A percentile compares a stretch with the other conserved stretches of the same genome.
Conservation (phyloP, 805 yeast genomes). For the Schizosaccharomyces cryophilus region DNA sequence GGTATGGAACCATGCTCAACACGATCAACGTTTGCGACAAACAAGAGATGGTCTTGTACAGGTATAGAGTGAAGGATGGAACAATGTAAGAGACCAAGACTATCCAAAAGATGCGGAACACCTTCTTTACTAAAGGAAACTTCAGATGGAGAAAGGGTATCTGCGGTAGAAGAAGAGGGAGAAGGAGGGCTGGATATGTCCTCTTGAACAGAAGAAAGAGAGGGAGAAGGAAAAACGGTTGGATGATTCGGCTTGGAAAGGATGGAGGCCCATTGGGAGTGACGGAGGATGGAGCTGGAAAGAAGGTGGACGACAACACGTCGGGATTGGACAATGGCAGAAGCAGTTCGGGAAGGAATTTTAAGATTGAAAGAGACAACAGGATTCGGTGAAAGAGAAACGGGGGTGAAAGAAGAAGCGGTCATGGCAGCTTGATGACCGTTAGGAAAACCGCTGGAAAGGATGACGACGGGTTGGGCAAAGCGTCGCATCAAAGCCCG, state of each 20-base stretch:
- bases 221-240: background rate
- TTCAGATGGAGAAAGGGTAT: background rate
- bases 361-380: background rate
- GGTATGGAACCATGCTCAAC: background rate
- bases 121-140: background rate
- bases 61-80: background rate
- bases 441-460: background rate
- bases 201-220: background rate
- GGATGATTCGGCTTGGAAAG: background rate
- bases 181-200: background rate
- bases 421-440: background rate
- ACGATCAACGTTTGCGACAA: background rate
- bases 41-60: slow-evolving; percentile 1
- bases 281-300: background rate
- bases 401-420: slow-evolving; percentile 2
- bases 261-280: background rate
- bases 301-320: background rate
- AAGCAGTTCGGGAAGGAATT: background rate
- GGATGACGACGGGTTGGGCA: slow-evolving; percentile 1
- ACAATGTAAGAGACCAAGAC: background rate
- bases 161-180: background rate
- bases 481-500: background rate
- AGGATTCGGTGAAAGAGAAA: background rate
- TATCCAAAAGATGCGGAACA: background rate
- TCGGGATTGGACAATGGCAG: background rate